Percentiles rank a stretch among this genome's conserved stretches.
These are phyloP conservation scores for Saturnispora bothae DNA, from an alignment of 805 yeast species.

Conservation along the genomic window DNA sequence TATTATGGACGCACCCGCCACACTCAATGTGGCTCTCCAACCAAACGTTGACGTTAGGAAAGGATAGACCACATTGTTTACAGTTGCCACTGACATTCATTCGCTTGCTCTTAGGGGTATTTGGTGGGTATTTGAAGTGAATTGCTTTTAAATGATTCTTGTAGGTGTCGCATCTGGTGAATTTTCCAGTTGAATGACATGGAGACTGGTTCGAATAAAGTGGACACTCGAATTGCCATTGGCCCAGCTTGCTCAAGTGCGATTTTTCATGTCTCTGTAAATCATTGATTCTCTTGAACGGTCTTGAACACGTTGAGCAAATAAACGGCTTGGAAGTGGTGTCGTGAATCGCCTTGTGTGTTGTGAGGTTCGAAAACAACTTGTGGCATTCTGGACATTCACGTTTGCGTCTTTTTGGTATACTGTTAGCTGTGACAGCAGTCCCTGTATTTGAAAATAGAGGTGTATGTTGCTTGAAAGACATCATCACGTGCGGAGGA, in stretches of 20 bases:
- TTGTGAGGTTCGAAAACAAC: slow-evolving; percentile 68
- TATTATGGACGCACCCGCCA: too few relatives aligned
- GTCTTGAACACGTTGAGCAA: slow-evolving; percentile 70
- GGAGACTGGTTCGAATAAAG: slow-evolving; percentile 30
- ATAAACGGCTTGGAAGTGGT: slow-evolving; percentile 67
- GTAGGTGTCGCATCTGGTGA: slow-evolving; percentile 83
- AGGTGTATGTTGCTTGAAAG: too few relatives aligned
- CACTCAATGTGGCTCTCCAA: slow-evolving; percentile 64
- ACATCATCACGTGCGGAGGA: too few relatives aligned
- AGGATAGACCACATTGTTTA: slow-evolving; percentile 59
- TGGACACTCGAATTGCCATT: slow-evolving; percentile 70
- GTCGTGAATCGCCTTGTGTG: slow-evolving; percentile 73
- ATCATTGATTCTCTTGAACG: slow-evolving; percentile 84
- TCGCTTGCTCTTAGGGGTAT: slow-evolving; percentile 74
- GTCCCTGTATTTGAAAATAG: too few relatives aligned
- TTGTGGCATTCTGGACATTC: slow-evolving; percentile 30
- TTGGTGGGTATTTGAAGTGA: slow-evolving; percentile 81
- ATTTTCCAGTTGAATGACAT: slow-evolving; percentile 79
- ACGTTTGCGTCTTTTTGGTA: slow-evolving; percentile 24
- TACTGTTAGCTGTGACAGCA: slow-evolving; percentile 1
- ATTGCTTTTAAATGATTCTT: slow-evolving; percentile 85
- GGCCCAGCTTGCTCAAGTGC: slow-evolving; percentile 69
- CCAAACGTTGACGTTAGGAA: slow-evolving; percentile 73
- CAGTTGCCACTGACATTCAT: slow-evolving; percentile 61
- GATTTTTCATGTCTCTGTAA: slow-evolving; percentile 75